Evolutionary conservation across 129 eudicot genomes (phyloP), one percentile per base, ranked within the genome.

Genomic region (Centaurea solstitialis): DNA sequence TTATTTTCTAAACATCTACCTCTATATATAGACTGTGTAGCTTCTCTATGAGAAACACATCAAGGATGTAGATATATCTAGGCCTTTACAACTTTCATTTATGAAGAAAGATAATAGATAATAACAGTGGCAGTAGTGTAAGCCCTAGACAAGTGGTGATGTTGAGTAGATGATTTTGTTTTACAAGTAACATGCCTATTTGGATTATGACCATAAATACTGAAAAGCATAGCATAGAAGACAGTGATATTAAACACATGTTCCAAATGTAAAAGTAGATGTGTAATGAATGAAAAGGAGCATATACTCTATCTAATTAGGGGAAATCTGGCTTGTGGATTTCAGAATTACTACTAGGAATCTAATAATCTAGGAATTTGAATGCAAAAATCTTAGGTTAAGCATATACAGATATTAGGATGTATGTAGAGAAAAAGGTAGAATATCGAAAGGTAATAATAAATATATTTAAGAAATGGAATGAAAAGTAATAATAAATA

Each of bases 291-390:
- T 18, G 28, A 62, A 26, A 18, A 61, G 26, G 20, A 61, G 26
- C 26, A 61, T n/a, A 24, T 61, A n/a, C 23, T 6, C 67, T 73
- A 73, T 6, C 67, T 73, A 73, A 73, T 43, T 73, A 73, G 65
- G 77, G 65, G 21, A 45, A 73, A 10, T 73, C 35, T 43, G 45
- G 45, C 65, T 41, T 45, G 39, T 43, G 62, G 33, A 73, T 43
- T 26, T 30, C 23, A 17, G 12, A 2, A 59, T 18, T 62, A n/a
- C n/a, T n/a, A n/a, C n/a, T n/a, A 21, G 6, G 20, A 21, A 62
- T 28, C 37, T n/a, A n/a, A n/a, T n/a, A n/a, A n/a, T n/a, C n/a
- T n/a, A n/a, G n/a, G n/a, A n/a, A n/a, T n/a, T n/a, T n/a, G n/a
- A n/a, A n/a, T n/a, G n/a, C n/a, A n/a, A n/a, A n/a, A n/a, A n/a